Percentiles rank a stretch among this genome's conserved stretches.
phyloP scores from a whole-genome alignment of 2,329 filamentous ascomycete genomes.

The Venturia aucupariae region DNA sequence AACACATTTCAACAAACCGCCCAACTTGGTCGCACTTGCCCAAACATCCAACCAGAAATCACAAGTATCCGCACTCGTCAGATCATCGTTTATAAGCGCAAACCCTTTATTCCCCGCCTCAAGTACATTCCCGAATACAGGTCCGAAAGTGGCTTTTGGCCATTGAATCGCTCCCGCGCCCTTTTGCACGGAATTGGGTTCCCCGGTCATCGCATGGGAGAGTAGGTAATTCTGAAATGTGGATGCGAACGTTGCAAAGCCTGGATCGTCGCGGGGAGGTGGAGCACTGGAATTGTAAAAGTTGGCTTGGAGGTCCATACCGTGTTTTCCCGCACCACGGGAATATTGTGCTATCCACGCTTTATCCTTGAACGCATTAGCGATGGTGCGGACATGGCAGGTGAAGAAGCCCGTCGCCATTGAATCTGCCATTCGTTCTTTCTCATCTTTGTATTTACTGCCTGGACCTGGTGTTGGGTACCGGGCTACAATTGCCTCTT shows the following conservation, averaged over 20 bases:
- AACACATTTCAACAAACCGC: not conserved
- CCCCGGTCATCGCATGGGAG: conserved; percentile 3
- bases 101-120: conserved; percentile 12
- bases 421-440: not conserved
- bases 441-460: conserved; percentile 1
- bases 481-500: not conserved
- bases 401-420: not conserved
- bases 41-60: conserved; percentile 12
- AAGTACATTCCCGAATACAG: not conserved
- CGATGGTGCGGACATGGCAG: conserved; percentile 9
- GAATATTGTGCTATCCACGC: conserved; percentile 7
- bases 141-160: not conserved
- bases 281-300: conserved; percentile 1
- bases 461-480: conserved; percentile 1
- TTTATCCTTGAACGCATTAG: conserved; percentile 4
- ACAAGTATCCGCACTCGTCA: conserved; percentile 1
- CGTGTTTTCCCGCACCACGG: not conserved
- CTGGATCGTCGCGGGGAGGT: not conserved
- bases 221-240: conserved; percentile 11
- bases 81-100: not conserved
- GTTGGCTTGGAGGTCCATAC: conserved; percentile 4
- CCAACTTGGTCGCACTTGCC: conserved; percentile 7
- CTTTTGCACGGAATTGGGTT: not conserved
- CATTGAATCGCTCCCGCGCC: not conserved
- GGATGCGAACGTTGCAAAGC: not conserved